These are phyloP conservation scores for Clausena lansium DNA, from an alignment of 345 rosid genomes.

Conservation along the genomic window DNA sequence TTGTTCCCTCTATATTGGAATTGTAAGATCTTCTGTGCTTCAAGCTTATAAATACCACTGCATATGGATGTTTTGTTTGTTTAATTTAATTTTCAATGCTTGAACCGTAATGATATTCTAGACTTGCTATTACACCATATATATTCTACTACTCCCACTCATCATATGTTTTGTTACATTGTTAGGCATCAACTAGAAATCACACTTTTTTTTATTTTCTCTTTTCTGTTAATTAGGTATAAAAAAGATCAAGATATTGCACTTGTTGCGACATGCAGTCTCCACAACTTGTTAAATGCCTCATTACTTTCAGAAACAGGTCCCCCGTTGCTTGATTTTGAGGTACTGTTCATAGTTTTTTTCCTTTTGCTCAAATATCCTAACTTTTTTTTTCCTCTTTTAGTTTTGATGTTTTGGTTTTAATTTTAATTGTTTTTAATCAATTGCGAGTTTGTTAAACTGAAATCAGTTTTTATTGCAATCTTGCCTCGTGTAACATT, in stretches of 20 bases:
- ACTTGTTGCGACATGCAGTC: slow-evolving; percentile 83
- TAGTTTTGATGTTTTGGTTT: background rate
- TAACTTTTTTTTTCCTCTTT: background rate
- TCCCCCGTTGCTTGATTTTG: slow-evolving; percentile 96
- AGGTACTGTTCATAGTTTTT: slow-evolving; percentile 44
- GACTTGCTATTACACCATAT: background rate
- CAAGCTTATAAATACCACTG: background rate
- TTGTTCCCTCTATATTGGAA: slow-evolving; percentile 84
- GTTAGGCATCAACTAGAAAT: slow-evolving; percentile 6
- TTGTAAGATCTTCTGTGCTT: slow-evolving; percentile 49
- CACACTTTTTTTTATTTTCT: slow-evolving; percentile 12
- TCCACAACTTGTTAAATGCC: slow-evolving; percentile 69
- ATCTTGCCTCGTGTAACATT: background rate
- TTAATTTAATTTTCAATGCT: slow-evolving; percentile 9
- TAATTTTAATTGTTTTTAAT: background rate
- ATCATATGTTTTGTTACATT: background rate
- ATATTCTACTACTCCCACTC: background rate
- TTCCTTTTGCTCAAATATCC: background rate
- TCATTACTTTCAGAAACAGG: slow-evolving; percentile 86
- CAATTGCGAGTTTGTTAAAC: background rate
- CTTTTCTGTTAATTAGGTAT: slow-evolving; percentile 47
- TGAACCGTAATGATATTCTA: background rate
- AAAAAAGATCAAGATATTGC: slow-evolving; percentile 82
- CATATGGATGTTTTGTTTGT: background rate
- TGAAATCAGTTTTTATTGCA: background rate